Evolutionary conservation across 768 basidiomycete genomes (phyloP).

Genomic region (Flagelloscypha sp.): DNA sequence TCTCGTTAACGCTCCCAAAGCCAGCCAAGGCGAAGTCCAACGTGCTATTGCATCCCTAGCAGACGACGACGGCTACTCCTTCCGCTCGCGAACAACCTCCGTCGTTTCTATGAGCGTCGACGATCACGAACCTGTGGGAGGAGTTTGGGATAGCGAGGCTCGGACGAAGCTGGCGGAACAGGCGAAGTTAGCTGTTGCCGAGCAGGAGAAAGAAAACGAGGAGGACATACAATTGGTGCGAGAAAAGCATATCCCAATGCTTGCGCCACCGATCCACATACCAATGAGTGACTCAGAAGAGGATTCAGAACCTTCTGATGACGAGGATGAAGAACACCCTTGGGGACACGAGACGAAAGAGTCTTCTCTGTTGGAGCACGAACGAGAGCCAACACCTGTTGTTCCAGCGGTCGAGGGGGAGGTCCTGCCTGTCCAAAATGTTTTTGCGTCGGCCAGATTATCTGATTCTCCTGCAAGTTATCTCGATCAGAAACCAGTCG

Average conservation of each 20-base stretch:
- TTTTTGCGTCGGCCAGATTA: too few species aligned
- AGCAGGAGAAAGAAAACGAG: conserved; percentile 40
- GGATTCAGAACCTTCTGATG: too few species aligned
- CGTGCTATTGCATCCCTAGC: conserved; percentile 40
- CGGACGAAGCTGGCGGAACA: conserved; percentile 66
- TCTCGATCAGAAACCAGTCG: too few species aligned
- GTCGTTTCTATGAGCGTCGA: conserved; percentile 20
- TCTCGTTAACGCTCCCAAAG: conserved; percentile 1
- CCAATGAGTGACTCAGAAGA: conserved; percentile 78
- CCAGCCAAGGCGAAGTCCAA: conserved; percentile 24
- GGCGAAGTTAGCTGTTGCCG: conserved; percentile 55
- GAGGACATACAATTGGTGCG: too few species aligned
- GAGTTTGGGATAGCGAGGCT: conserved; percentile 69
- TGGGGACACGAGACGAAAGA: too few species aligned
- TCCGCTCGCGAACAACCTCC: conserved; percentile 17
- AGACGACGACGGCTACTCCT: conserved; percentile 30
- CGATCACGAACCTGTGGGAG: conserved; percentile 12
- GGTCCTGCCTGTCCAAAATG: too few species aligned
- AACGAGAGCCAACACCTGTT: too few species aligned
- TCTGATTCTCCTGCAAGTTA: too few species aligned
- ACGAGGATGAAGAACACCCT: too few species aligned
- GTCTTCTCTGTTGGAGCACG: too few species aligned
- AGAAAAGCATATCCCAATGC: too few species aligned
- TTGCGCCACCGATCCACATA: conserved; percentile 61
- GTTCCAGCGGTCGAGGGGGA: too few species aligned